Conservation (phyloP, 2,329 filamentous ascomycete genomes). For the Fusarium falciforme region DNA sequence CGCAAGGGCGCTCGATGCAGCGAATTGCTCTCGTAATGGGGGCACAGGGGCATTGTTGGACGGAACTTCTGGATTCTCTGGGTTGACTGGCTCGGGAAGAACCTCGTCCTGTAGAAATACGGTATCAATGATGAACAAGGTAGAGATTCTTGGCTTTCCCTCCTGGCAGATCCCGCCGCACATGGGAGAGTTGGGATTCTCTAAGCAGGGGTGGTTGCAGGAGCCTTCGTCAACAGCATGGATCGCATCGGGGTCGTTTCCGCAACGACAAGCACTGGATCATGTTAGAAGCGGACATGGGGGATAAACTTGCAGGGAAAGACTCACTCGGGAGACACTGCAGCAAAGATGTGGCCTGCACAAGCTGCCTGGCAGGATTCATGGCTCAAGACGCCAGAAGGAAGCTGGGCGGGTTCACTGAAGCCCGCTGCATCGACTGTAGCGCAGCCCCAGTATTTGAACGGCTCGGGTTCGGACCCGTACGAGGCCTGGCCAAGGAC, state of each 20-base stretch:
- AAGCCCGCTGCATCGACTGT: slow-evolving; percentile 33
- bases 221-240: slow-evolving; percentile 42
- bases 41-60: not conserved
- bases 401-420: slow-evolving; percentile 17
- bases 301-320: not conserved
- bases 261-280: slow-evolving; percentile 50
- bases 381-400: slow-evolving; percentile 31
- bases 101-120: slow-evolving; percentile 18
- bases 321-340: slow-evolving; percentile 47
- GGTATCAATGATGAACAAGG: slow-evolving; percentile 45
- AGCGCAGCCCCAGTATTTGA: slow-evolving; percentile 42
- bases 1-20: slow-evolving; percentile 16
- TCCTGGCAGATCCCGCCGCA: slow-evolving; percentile 49
- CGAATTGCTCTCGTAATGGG: not conserved
- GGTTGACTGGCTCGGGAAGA: slow-evolving; percentile 9
- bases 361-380: slow-evolving; percentile 33
- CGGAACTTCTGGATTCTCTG: slow-evolving; percentile 5
- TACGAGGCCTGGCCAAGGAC: slow-evolving; percentile 32
- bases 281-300: slow-evolving; percentile 11
- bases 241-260: slow-evolving; percentile 47
- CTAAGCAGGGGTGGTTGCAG: slow-evolving; percentile 49
- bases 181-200: slow-evolving; percentile 44
- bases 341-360: slow-evolving; percentile 34
- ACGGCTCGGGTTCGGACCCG: slow-evolving; percentile 12
- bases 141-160: slow-evolving; percentile 45